Evolutionary conservation across 257 asterid species (phyloP), one percentile per base, ranked within the genome.

Genomic region (Ehretia macrophylla): DNA sequence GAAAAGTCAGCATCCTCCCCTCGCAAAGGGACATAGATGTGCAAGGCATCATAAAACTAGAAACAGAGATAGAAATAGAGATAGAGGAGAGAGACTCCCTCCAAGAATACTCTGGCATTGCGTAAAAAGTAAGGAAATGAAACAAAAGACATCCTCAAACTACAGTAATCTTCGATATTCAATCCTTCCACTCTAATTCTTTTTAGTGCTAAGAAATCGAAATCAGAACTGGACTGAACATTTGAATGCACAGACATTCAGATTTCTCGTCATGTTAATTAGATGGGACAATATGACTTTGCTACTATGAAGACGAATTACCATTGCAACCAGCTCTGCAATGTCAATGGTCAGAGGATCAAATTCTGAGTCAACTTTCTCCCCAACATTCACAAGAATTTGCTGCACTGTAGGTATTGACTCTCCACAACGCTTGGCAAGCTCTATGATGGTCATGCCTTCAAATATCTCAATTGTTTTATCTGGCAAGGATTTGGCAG

Each of bases 291-390:
- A 59, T 38, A 23, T 59, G 58, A 23, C 11, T 47, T 21, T 23
- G n/a, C 19, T 10, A 35, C 49, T 11, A 1, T 56, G 53, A 48
- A 27, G n/a, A 14, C 11, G 22, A 17, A 13, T 49, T 88, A 92
- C 99, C 99, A 92, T 88, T 8, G 96, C 95, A 69, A 85, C 86
- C 37, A 92, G 85, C 82, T 92, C 99, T 10, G 97, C 96, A 58
- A 86, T 64, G 72, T 92, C 99, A 16, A 85, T 67, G 75, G 89
- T 75, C 64, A 92, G 82, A 55, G 81, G 57, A 22, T 89, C 97
- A 27, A 78, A 92, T 72, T 92, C 97, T 3, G 99, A 92, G 60
- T 77, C 89, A 80, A 80, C 84, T 74, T 81, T 88, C 73, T 92
- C 99, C 61, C 97, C 99, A 49, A 84, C 95, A 80, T 83, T 85